Evolutionary conservation across 441 rosid genomes (phyloP).

Genomic region (Melastoma candidum): DNA sequence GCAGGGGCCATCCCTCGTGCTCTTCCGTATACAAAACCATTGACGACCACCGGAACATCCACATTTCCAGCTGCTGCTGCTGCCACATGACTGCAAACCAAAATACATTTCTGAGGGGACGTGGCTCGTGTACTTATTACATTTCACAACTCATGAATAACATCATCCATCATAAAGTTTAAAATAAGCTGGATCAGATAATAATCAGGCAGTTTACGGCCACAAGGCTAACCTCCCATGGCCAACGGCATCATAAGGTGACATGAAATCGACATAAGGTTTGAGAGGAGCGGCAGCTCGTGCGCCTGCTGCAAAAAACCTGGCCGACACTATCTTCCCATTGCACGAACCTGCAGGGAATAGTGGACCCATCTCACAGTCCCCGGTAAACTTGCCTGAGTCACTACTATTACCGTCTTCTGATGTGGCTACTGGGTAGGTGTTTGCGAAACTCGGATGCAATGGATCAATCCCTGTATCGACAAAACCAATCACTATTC

Average conservation of each 20-base stretch:
- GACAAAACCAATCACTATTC: conserved; percentile 66
- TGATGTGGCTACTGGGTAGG: conserved; percentile 26
- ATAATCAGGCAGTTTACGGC: neutral
- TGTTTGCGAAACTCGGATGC: conserved; percentile 64
- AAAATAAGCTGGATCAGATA: too few relatives aligned
- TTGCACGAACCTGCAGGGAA: conserved; percentile 60
- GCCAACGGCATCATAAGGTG: conserved; percentile 76
- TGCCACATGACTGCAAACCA: conserved; percentile 47
- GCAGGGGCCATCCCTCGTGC: conserved; percentile 69
- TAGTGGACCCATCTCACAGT: conserved; percentile 60
- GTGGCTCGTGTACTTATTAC: neutral
- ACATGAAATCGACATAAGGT: conserved; percentile 56
- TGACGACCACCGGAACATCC: conserved; percentile 45
- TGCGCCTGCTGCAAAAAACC: conserved; percentile 83
- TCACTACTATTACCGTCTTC: conserved; percentile 14
- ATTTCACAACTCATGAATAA: too few relatives aligned
- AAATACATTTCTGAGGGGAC: neutral
- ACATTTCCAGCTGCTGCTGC: conserved; percentile 55
- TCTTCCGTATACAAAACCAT: conserved; percentile 44
- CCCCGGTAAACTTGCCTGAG: conserved; percentile 55
- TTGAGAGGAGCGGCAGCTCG: conserved; percentile 42
- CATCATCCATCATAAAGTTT: too few relatives aligned
- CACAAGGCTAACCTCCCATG: conserved; percentile 60
- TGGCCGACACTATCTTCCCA: conserved; percentile 70
- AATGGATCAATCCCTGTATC: conserved; percentile 74